Conservation (phyloP, 768 basidiomycete genomes). For the Suillus luteus region DNA sequence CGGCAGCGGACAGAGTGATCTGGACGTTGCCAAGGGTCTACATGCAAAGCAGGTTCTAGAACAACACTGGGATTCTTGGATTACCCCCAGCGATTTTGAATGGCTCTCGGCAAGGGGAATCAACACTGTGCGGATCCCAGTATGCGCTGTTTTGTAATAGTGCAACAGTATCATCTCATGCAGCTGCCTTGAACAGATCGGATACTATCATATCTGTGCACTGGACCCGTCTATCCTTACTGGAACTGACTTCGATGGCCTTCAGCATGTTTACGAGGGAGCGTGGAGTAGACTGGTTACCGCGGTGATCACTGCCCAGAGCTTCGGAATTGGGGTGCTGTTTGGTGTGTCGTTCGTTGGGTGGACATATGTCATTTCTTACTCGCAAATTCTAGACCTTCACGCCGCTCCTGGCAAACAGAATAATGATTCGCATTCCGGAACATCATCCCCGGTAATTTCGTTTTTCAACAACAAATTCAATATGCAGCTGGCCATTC, state of each 20-base stretch:
- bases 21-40: conserved; percentile 64
- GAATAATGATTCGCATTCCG: conserved; percentile 67
- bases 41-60: conserved; percentile 45
- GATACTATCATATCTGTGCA: conserved; percentile 70
- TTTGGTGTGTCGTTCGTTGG: conserved; percentile 47
- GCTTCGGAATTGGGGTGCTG: conserved; percentile 68
- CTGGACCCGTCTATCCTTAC: conserved; percentile 56
- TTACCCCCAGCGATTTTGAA: conserved; percentile 52
- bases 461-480: conserved; percentile 49
- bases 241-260: conserved; percentile 65
- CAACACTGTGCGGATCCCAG: conserved; percentile 64
- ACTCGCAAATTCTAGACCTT: conserved; percentile 50
- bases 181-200: conserved; percentile 48
- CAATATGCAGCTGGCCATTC: conserved; percentile 49
- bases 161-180: conserved; percentile 7
- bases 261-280: conserved; percentile 52
- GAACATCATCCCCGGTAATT: conserved; percentile 51
- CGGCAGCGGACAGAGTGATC: conserved; percentile 62
- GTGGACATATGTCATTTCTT: conserved; percentile 17
- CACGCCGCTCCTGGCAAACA: conserved; percentile 79
- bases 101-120: conserved; percentile 56
- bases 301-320: conserved; percentile 60
- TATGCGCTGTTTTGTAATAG: conserved; percentile 48
- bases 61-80: conserved; percentile 56
- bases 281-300: conserved; percentile 67